These are phyloP conservation scores for Coprinopsis cinerea DNA, from an alignment of 768 basidiomycete species.

Conservation along the genomic window DNA sequence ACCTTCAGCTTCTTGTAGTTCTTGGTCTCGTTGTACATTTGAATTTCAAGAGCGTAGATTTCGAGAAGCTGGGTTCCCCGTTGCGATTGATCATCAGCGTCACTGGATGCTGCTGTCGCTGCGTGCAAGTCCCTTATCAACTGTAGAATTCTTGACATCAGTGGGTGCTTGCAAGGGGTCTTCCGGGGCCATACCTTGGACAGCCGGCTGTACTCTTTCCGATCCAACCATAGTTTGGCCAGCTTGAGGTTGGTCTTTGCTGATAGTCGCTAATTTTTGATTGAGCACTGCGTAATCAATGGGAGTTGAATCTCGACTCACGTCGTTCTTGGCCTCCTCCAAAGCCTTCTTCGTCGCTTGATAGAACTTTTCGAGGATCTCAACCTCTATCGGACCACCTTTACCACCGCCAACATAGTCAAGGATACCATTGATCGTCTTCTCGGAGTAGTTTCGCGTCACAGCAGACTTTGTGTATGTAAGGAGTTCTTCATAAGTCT, in stretches of 20 bases:
- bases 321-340: conserved; percentile 95
- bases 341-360: conserved; percentile 86
- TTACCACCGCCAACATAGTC: conserved; percentile 95
- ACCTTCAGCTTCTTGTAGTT: conserved; percentile 97
- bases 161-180: neutral
- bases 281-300: neutral
- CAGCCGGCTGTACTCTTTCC: conserved; percentile 83
- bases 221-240: conserved; percentile 95
- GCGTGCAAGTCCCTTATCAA: conserved; percentile 72
- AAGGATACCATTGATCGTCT: conserved; percentile 96
- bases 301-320: conserved; percentile 29
- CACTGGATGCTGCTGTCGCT: conserved; percentile 53
- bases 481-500: conserved; percentile 80
- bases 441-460: conserved; percentile 94
- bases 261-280: conserved; percentile 65
- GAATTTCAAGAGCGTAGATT: conserved; percentile 97
- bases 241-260: conserved; percentile 96
- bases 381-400: conserved; percentile 72
- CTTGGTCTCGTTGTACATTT: conserved; percentile 97
- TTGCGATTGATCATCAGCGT: conserved; percentile 82
- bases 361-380: conserved; percentile 91
- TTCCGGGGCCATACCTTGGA: conserved; percentile 50
- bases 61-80: conserved; percentile 92
- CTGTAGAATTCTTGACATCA: conserved; percentile 29
- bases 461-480: conserved; percentile 95